Percentiles rank a stretch among this genome's conserved stretches.
phyloP scores from a whole-genome alignment of 371 early-diverging fungal species.

The Basidiobolus meristosporus region DNA sequence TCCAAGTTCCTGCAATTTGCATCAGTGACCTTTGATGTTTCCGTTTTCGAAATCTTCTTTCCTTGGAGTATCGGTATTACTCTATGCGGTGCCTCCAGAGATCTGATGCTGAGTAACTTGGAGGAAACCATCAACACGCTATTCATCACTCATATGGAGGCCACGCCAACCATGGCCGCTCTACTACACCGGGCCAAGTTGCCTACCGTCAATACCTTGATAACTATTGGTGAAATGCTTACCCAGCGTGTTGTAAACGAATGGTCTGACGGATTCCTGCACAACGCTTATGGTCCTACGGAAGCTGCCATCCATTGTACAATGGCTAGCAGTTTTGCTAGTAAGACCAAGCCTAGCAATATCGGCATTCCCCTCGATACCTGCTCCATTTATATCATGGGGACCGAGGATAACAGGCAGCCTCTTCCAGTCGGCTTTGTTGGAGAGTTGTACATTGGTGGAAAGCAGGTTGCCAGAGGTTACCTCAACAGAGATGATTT shows the following conservation, averaged over 20 bases:
- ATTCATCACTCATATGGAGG: neutral
- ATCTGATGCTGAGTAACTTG: neutral
- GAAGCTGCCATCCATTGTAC: neutral
- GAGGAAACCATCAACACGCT: neutral
- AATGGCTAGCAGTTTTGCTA: neutral
- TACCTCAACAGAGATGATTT: neutral
- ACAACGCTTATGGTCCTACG: neutral
- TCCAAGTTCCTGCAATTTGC: neutral
- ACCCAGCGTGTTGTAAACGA: neutral
- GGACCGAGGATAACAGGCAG: neutral
- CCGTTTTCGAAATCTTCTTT: neutral
- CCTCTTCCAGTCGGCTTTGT: conserved; percentile 7
- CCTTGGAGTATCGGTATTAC: neutral
- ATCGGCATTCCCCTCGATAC: neutral
- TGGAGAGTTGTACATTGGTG: conserved; percentile 10
- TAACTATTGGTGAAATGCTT: neutral
- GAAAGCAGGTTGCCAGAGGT: neutral
- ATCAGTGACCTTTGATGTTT: neutral
- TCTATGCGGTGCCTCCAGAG: neutral
- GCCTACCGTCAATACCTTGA: neutral
- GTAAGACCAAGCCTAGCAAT: neutral
- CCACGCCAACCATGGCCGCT: neutral
- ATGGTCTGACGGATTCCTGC: neutral
- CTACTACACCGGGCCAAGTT: neutral
- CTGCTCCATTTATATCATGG: neutral